Evolutionary conservation across 2,329 filamentous ascomycete species (phyloP).

Genomic region (Amesomyces nigricolor): DNA sequence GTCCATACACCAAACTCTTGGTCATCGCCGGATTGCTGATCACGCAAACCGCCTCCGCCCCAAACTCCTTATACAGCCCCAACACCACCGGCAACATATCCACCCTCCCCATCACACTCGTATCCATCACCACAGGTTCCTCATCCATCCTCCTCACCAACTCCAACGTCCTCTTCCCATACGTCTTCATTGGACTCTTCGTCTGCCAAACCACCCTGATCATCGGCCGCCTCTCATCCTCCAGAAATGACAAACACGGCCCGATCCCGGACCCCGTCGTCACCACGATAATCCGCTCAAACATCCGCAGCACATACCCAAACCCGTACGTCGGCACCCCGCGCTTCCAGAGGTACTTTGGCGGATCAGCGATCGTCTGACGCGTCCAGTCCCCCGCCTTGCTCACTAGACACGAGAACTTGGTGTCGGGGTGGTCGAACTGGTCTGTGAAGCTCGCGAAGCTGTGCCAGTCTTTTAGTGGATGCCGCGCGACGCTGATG

Average conservation of each 20-base stretch:
- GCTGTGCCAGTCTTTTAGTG: constrained; percentile 55
- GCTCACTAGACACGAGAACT: constrained; percentile 54
- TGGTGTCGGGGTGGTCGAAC: constrained; percentile 24
- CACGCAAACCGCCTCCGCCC: constrained; percentile 32
- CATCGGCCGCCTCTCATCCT: constrained; percentile 31
- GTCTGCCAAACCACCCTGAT: constrained; percentile 35
- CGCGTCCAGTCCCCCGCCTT: constrained; percentile 62
- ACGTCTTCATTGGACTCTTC: constrained; percentile 31
- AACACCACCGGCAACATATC: constrained; percentile 30
- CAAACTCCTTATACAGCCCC: constrained; percentile 25
- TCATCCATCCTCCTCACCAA: constrained; percentile 28
- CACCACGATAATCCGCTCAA: constrained; percentile 51
- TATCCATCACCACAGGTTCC: constrained; percentile 33
- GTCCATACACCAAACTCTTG: constrained; percentile 28
- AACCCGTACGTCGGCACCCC: constrained; percentile 55
- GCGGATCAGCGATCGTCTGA: constrained; percentile 48
- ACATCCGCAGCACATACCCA: constrained; percentile 52
- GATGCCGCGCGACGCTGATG: constrained; percentile 47
- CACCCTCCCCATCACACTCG: constrained; percentile 28
- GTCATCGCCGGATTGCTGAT: constrained; percentile 34
- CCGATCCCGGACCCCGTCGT: constrained; percentile 61
- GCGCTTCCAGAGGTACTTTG: constrained; percentile 53
- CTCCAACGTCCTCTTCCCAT: constrained; percentile 29
- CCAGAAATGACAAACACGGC: constrained; percentile 52
- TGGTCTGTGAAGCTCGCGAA: constrained; percentile 56